These are phyloP conservation scores for Fusarium nematophilum DNA, from an alignment of 2,329 filamentous ascomycete species.

Conservation along the genomic window DNA sequence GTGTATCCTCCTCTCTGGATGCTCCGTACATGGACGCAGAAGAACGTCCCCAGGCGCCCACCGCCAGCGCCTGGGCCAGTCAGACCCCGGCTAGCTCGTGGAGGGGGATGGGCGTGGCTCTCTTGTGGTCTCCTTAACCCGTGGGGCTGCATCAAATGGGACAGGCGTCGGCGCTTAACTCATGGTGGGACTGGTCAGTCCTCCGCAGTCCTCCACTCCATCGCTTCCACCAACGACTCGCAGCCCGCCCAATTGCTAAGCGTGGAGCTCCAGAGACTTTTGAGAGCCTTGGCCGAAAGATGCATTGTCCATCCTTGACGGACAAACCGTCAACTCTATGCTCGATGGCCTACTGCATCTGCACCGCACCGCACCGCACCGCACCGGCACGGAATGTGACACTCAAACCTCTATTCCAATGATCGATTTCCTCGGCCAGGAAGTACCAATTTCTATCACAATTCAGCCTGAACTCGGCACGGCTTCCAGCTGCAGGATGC, in stretches of 20 bases:
- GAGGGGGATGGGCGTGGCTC: slow-evolving; percentile 39
- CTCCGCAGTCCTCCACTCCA: slow-evolving; percentile 42
- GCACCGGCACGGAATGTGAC: slow-evolving; percentile 39
- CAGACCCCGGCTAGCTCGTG: slow-evolving; percentile 25
- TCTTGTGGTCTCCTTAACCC: slow-evolving; percentile 41
- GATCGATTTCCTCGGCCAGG: slow-evolving; percentile 25
- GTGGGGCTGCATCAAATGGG: slow-evolving; percentile 61
- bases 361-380: slow-evolving; percentile 20
- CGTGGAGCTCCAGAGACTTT: slow-evolving; percentile 11
- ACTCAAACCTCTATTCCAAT: slow-evolving; percentile 28
- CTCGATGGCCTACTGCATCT: slow-evolving; percentile 29
- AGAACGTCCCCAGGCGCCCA: slow-evolving; percentile 35
- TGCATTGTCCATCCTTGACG: not conserved
- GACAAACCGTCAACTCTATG: slow-evolving; percentile 31
- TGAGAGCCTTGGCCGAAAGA: not conserved
- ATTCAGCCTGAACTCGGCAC: slow-evolving; percentile 20
- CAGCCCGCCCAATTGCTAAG: slow-evolving; percentile 35
- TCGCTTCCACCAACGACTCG: slow-evolving; percentile 56
- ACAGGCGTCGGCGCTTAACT: slow-evolving; percentile 69
- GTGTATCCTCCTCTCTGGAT: not conserved
- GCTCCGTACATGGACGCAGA: slow-evolving; percentile 22
- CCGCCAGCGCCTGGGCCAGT: slow-evolving; percentile 31
- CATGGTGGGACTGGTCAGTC: slow-evolving; percentile 47
- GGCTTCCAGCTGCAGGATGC: slow-evolving; percentile 11
- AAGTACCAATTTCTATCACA: slow-evolving; percentile 5